phyloP scores from a whole-genome alignment of 495 filamentous ascomycete genomes.

The Penicillium crystallinum region DNA sequence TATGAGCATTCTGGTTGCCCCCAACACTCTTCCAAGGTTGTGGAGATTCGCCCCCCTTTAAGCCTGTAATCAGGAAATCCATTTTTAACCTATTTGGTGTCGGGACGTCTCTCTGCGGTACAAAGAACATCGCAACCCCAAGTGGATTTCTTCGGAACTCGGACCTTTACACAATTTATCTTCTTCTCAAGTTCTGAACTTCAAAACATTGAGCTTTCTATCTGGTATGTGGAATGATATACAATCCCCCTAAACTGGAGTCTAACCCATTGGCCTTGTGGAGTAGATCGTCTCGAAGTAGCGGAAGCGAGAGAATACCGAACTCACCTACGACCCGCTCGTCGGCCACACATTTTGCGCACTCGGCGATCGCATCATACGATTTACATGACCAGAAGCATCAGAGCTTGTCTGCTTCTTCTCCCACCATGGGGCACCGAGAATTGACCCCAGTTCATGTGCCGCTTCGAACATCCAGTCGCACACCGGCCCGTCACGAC shows the following conservation, averaged over 20 bases:
- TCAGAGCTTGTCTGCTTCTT: not conserved
- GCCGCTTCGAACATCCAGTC: constrained; percentile 32
- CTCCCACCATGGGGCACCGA: constrained; percentile 14
- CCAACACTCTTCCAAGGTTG: not conserved
- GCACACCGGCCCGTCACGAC: constrained; percentile 12
- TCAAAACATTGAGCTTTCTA: not conserved
- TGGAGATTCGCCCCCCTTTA: constrained; percentile 17
- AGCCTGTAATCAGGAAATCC: constrained; percentile 2
- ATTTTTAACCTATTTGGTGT: not conserved
- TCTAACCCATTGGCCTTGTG: not conserved
- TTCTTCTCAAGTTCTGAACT: not conserved
- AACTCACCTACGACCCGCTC: not conserved
- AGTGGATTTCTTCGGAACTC: not conserved
- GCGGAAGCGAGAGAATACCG: not conserved
- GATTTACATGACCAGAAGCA: not conserved
- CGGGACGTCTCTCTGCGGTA: not conserved
- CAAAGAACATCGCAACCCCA: constrained; percentile 9
- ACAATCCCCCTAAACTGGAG: not conserved
- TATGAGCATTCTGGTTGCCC: constrained; percentile 8
- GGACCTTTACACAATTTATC: not conserved
- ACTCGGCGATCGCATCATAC: not conserved
- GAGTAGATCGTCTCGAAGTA: not conserved
- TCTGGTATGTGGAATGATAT: too few relatives aligned
- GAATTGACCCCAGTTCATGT: constrained; percentile 22
- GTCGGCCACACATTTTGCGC: not conserved